Evolutionary conservation across 345 rosid genomes (phyloP).

Genomic region (Leavenworthia alabamica): DNA sequence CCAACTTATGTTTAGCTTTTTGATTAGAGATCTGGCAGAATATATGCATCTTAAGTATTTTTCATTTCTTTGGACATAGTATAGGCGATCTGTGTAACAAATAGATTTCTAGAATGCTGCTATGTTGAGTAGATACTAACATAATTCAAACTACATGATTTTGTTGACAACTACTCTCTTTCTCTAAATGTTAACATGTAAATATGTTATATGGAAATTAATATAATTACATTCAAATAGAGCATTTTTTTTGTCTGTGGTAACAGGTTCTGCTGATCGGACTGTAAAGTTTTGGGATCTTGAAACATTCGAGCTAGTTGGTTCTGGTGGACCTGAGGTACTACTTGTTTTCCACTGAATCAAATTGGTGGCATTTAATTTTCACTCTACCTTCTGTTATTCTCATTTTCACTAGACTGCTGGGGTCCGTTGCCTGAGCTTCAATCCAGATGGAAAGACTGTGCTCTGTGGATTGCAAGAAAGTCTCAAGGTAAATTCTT

Average conservation of each 20-base stretch:
- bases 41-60: neutral
- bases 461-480: slow-evolving; percentile 94
- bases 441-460: slow-evolving; percentile 92
- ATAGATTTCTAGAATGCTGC: neutral
- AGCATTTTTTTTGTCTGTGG: slow-evolving; percentile 10
- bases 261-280: slow-evolving; percentile 88
- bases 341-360: slow-evolving; percentile 8
- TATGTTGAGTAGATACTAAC: neutral
- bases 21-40: neutral
- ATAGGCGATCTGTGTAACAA: neutral
- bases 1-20: neutral
- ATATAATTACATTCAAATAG: neutral
- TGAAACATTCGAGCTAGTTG: slow-evolving; percentile 92
- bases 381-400: neutral
- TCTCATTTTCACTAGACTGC: slow-evolving; percentile 43
- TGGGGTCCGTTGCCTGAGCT: slow-evolving; percentile 90
- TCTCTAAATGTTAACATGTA: neutral
- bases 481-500: slow-evolving; percentile 61
- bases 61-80: slow-evolving; percentile 1
- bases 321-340: slow-evolving; percentile 96
- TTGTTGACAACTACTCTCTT: neutral
- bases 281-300: slow-evolving; percentile 99
- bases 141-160: neutral
- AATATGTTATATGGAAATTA: neutral
- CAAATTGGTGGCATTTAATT: neutral